Base-by-base conservation (phyloP, 495 filamentous ascomycete genomes). In the Clavariopsis aquatica region DNA sequence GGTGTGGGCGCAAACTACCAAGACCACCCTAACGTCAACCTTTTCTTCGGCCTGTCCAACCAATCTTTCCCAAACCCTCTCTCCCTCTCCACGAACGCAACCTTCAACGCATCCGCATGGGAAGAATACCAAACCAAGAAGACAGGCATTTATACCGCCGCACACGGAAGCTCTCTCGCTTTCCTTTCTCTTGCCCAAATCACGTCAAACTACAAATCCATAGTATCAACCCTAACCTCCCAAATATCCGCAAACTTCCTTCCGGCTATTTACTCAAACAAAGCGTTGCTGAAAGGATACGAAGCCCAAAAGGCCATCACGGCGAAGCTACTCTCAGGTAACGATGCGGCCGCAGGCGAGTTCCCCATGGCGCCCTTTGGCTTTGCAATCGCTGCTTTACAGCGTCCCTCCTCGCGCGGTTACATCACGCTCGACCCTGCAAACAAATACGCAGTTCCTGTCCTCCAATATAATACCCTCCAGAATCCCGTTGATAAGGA, bases 31-130 rank as follows among this genome's bases (percentile, higher is more conserved):
- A 51, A 26, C 19, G 3, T 45, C 2, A 17, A 55, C 31, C 53
- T 62, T 9, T 45, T 45, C 49, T 80, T 43, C 36, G 60, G 68
- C 22, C 56, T 64, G 22, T 66, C 65, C 57, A 81, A 67, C 27
- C 72, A 82, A 61, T 83, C 85, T 10, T 80, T 76, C 57, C 47
- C 75, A n/a, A 88, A 64, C 64, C 87, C 83, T 59, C 26, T 36
- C 17, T 27, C 17, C 15, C 52, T 52, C 15, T 49, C 61, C 10
- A 58, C 46, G 4, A 64, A 57, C 41, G 52, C 61, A 1, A 58
- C 61, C 36, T 57, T 8, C 61, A 64, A 57, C 22, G 52, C 61
- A 3, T 26, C 38, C 9, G 52, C 61, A 22, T 31, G 27, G 54
- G 22, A 20, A 26, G 52, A 57, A 24, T 64, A 58, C 20, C 41